Evolutionary conservation across 805 yeast genomes (phyloP), one percentile per base, ranked within the genome.

Genomic region (Pichia manshurica): DNA sequence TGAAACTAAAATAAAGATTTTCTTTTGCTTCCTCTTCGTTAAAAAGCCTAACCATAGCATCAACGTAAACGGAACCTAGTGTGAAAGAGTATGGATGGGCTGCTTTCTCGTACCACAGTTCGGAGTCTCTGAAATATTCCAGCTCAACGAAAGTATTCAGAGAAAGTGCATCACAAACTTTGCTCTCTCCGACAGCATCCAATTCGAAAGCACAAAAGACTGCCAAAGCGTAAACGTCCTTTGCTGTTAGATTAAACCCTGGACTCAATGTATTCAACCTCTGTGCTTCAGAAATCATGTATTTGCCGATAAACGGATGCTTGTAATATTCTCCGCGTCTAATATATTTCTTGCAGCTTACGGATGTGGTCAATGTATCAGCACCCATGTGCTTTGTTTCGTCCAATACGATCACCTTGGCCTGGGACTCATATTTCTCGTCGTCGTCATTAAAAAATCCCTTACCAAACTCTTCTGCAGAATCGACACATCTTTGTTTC

Each of bases 141-240:
- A 73, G 75, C 33, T 74, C 76, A 44, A 82, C 65, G 70, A 79
- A 81, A 51, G 86, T 91, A 21, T 80, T 80, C 55, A 73, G 73
- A 37, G 87, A 82, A 66, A 87, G 80, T 29, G 83, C 70, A 34
- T 73, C 72, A 64, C 95, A 86, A 53, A 85, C 78, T 31, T 74
- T 72, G 15, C 93, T 83, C 46, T 65, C 61, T 9, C 93, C 95
- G 48, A 71, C 72, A 9, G 79, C 84, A 47, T 84, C 85, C 39
- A 84, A 65, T 64, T 87, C 95, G 60, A 73, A 87, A 3, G 87
- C 89, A 66, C 95, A 86, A 66, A 80, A 73, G 12, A 72, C 68
- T 56, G 83, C 80, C 53, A 86, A 57, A 21, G 63, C 64, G 38
- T 61, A 64, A 22, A 81, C 75, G 56, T 87, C 91, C 33, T 62